phyloP scores from a whole-genome alignment of 2,329 filamentous ascomycete genomes.

The Sclerotinia trifoliorum region DNA sequence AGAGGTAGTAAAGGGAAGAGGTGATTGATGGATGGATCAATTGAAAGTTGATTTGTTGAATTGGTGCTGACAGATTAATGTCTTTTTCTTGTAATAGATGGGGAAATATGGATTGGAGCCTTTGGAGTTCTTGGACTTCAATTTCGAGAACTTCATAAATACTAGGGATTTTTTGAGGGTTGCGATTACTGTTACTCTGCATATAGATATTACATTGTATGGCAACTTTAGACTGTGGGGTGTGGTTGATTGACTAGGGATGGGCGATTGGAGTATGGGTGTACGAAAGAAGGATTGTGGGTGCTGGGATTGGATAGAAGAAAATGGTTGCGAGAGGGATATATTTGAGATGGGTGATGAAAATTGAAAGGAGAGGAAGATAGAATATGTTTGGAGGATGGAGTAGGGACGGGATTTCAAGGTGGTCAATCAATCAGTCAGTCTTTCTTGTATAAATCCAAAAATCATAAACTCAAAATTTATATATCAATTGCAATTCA shows the following conservation, averaged over 20 bases:
- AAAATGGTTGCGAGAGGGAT: too few species aligned
- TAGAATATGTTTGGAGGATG: not conserved
- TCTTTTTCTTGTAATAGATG: conserved; percentile 15
- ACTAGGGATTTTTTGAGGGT: conserved; percentile 13
- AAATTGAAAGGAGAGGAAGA: not conserved
- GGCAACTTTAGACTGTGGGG: not conserved
- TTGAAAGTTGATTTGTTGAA: not conserved
- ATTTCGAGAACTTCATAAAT: conserved; percentile 3
- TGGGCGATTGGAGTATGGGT: not conserved
- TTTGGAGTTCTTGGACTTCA: conserved; percentile 3
- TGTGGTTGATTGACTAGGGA: not conserved
- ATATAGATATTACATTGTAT: conserved; percentile 3
- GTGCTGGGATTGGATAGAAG: not conserved
- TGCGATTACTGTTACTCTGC: not conserved
- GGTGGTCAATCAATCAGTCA: not conserved
- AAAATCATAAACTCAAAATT: not conserved
- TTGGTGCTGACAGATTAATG: conserved; percentile 7
- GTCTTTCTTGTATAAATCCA: conserved; percentile 12
- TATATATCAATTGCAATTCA: not conserved
- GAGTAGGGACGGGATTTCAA: not conserved
- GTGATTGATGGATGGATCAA: not conserved
- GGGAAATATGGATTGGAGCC: conserved; percentile 14
- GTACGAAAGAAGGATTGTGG: not conserved
- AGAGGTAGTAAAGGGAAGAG: not conserved
- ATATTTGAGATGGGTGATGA: not conserved